Base-by-base conservation (phyloP, 306 rosid species). In the Fragaria vesca region DNA sequence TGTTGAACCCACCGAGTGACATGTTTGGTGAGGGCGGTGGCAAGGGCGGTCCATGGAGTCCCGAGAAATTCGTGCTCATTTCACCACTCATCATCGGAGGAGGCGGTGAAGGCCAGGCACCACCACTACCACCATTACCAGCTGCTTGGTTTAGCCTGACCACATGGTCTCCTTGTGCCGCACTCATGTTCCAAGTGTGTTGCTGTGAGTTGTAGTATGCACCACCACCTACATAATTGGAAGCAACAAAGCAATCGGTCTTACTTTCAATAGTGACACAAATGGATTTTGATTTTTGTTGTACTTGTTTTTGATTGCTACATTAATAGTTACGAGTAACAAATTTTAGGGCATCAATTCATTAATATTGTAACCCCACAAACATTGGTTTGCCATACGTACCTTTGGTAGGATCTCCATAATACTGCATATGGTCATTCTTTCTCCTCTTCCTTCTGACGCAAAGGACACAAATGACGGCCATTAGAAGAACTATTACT, bases 11-110 rank as follows among this genome's bases (percentile, higher is more conserved):
- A 1, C 90, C 94, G 3, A 90, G 78, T 8, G 91, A 81, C 21
- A 90, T 78, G 67, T 12, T 28, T 12, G 96, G 96, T 0, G 97
- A 86, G 1, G 97, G 97, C 13, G 97, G 97, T n/a, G 97, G 97
- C 55, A 91, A 57, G 20, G 91, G 70, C 0, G 89, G 80, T 26
- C 66, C 76, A 18, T 42, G 73, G 16, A 80, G 88, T 79, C 68
- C 91, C 0, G 86, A 58, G 81, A 73, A 90, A 30, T 72, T 75
- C 0, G 87, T 54, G 71, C 87, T 88, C 86, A 83, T 85, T 0
- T 92, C 97, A 1, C 88, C 77, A 15, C 90, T 91, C 50, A 43
- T 52, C 54, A 66, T 81, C 61, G 78, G 50, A 13, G 83, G 82
- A 2, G 84, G 81, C 26, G 79, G 85, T 2, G 91, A 57, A 26